phyloP scores from a whole-genome alignment of 2,329 filamentous ascomycete genomes.

The Fusarium praegraminearum region DNA sequence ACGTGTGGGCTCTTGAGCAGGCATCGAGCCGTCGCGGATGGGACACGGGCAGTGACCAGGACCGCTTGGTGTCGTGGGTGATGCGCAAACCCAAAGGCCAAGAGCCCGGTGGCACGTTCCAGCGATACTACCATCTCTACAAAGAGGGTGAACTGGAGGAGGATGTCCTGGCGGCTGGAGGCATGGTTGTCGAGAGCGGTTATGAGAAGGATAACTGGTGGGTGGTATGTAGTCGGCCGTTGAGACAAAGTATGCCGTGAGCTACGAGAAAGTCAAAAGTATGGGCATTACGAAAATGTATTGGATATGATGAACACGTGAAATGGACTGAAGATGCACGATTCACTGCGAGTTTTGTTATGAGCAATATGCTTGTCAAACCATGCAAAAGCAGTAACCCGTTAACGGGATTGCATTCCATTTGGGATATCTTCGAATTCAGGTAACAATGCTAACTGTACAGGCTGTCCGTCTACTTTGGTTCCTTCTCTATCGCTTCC shows the following conservation, averaged over 20 bases:
- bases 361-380: slow-evolving; percentile 19
- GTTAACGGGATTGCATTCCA: slow-evolving; percentile 12
- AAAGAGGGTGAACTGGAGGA: slow-evolving; percentile 85
- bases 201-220: slow-evolving; percentile 99
- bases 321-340: slow-evolving; percentile 11
- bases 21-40: slow-evolving; percentile 86
- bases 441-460: slow-evolving; percentile 41
- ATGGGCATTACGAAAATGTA: slow-evolving; percentile 23
- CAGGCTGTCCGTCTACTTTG: slow-evolving; percentile 28
- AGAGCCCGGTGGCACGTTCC: slow-evolving; percentile 70
- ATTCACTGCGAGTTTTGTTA: slow-evolving; percentile 14
- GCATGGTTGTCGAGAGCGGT: slow-evolving; percentile 79
- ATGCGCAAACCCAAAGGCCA: slow-evolving; percentile 59
- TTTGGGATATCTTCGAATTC: slow-evolving; percentile 16
- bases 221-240: slow-evolving; percentile 69
- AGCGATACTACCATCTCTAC: slow-evolving; percentile 96
- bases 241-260: slow-evolving; percentile 32
- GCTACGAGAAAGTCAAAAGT: slow-evolving; percentile 8
- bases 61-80: slow-evolving; percentile 97
- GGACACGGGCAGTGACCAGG: slow-evolving; percentile 85
- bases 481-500: slow-evolving; percentile 33
- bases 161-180: slow-evolving; percentile 80
- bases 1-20: slow-evolving; percentile 97
- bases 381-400: slow-evolving; percentile 16
- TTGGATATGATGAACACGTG: slow-evolving; percentile 6